These are phyloP conservation scores for Hypholoma sublateritium DNA, from an alignment of 768 basidiomycete genomes.

Conservation along the genomic window DNA sequence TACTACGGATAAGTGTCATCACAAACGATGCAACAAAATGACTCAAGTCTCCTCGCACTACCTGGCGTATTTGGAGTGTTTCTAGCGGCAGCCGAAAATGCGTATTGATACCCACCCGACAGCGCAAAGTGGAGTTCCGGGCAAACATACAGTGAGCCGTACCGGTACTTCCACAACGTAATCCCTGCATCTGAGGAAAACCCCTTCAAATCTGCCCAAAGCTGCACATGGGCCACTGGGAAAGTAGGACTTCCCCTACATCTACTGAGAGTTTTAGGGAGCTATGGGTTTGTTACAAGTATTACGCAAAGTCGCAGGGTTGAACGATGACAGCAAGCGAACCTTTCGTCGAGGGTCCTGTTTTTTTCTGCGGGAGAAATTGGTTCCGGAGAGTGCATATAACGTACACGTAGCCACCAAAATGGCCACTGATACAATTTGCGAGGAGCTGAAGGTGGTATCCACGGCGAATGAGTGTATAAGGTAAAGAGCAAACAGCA, in stretches of 20 bases:
- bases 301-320: too few relatives aligned
- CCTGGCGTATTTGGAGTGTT: background rate
- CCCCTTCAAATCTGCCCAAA: background rate
- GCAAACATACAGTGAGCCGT: too few relatives aligned
- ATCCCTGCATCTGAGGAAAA: background rate
- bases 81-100: background rate
- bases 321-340: too few relatives aligned
- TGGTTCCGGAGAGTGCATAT: too few relatives aligned
- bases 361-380: too few relatives aligned
- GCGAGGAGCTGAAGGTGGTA: too few relatives aligned
- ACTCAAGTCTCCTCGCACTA: background rate
- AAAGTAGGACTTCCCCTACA: background rate
- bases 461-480: too few relatives aligned
- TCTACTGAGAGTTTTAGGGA: background rate
- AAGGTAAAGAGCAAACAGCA: too few relatives aligned
- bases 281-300: background rate
- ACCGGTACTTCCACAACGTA: background rate
- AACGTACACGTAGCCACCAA: too few relatives aligned
- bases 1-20: background rate
- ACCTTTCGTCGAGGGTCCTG: too few relatives aligned
- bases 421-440: too few relatives aligned
- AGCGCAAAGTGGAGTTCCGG: too few relatives aligned
- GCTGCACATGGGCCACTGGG: background rate
- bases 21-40: background rate
- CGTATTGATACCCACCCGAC: background rate